Evolutionary conservation across 176 grass and related monocot species (phyloP).

Genomic region (Hyparrhenia diplandra): DNA sequence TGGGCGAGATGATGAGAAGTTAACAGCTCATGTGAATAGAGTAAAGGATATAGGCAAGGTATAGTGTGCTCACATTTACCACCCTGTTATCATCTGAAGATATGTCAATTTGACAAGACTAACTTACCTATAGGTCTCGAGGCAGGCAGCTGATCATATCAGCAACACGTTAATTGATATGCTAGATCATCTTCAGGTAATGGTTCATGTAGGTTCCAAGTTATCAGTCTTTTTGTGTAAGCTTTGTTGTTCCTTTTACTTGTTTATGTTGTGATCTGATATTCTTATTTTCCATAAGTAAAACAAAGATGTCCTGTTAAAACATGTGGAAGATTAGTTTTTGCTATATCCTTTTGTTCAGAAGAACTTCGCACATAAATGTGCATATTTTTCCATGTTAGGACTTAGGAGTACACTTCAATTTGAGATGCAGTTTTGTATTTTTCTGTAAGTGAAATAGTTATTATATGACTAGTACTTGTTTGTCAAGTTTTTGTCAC

Average conservation of each 20-base stretch:
- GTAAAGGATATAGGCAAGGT: background rate
- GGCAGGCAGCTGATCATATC: background rate
- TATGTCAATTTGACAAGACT: background rate
- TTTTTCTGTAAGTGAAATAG: background rate
- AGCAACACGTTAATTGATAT: background rate
- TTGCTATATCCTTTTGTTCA: background rate
- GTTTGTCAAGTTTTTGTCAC: background rate
- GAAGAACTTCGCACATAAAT: background rate
- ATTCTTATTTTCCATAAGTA: background rate
- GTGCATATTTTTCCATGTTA: background rate
- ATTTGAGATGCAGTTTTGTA: background rate
- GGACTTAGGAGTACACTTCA: background rate
- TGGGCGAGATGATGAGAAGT: background rate
- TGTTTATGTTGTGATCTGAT: background rate
- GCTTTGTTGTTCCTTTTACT: background rate
- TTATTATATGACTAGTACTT: background rate
- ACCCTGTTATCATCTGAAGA: background rate
- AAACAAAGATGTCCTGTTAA: background rate
- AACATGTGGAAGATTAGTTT: background rate
- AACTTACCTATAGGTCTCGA: background rate
- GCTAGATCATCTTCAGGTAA: background rate
- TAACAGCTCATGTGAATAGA: background rate
- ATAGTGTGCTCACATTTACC: background rate
- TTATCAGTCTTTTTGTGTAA: background rate
- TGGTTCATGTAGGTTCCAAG: background rate